phyloP scores from a whole-genome alignment of 257 asterid genomes.

The Scutellaria galericulata region DNA sequence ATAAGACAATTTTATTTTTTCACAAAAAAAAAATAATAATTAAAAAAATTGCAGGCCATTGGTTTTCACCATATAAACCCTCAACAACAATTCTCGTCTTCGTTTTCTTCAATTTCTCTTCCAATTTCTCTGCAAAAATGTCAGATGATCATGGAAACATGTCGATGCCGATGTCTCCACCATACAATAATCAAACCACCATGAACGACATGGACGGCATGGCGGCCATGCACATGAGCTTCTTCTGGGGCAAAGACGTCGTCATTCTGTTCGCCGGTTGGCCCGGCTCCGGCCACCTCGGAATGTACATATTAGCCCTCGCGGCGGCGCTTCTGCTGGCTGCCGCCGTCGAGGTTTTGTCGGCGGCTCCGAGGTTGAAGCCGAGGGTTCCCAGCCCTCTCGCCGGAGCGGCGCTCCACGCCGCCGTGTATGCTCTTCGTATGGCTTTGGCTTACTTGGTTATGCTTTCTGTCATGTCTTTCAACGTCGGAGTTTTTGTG shows the following conservation, averaged over 20 bases:
- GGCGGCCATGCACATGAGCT: constrained; percentile 47
- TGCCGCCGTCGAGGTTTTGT: constrained; percentile 46
- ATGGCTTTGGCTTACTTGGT: constrained; percentile 71
- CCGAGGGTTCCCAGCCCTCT: constrained; percentile 32
- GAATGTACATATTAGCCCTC: constrained; percentile 63
- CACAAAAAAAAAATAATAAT: no score
- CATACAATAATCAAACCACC: constrained; percentile 28
- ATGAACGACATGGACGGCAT: constrained; percentile 26
- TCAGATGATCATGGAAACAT: constrained; percentile 22
- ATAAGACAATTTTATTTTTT: no score
- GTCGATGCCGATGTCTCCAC: constrained; percentile 41
- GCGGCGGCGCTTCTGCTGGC: constrained; percentile 55
- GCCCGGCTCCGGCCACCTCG: constrained; percentile 61
- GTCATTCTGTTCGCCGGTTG: constrained; percentile 60
- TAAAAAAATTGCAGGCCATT: no score
- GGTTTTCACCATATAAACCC: no score
- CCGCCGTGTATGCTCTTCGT: constrained; percentile 52
- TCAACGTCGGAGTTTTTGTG: constrained; percentile 65
- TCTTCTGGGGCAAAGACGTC: constrained; percentile 72
- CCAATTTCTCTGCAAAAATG: not conserved
- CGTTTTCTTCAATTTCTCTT: not conserved
- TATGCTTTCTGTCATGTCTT: constrained; percentile 82
- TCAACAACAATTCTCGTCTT: no score
- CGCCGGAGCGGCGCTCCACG: constrained; percentile 37
- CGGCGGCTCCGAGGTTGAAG: constrained; percentile 36